Conservation (phyloP, 1,284 basidiomycete species). For the Phlebopus sp. region DNA sequence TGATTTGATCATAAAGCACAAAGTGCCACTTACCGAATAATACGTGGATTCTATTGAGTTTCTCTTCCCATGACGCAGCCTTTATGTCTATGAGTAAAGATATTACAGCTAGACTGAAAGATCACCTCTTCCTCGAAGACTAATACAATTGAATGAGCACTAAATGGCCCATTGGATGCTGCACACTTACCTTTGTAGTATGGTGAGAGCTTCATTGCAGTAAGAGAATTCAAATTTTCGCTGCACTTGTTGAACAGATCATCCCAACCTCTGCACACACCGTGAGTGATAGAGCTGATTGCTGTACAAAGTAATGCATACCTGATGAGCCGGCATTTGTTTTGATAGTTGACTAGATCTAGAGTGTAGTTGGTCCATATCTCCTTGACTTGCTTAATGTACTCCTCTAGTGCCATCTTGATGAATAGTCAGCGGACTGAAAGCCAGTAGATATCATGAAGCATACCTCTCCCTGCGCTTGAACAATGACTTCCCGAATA, state of each 20-base stretch:
- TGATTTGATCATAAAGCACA: neutral
- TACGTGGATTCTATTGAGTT: slow-evolving; percentile 91
- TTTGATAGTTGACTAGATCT: slow-evolving; percentile 98
- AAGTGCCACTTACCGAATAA: slow-evolving; percentile 71
- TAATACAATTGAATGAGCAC: slow-evolving; percentile 29
- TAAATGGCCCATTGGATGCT: neutral
- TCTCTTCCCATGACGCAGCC: slow-evolving; percentile 92
- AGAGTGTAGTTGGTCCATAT: slow-evolving; percentile 95
- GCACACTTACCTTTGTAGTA: slow-evolving; percentile 81
- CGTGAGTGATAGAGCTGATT: slow-evolving; percentile 14
- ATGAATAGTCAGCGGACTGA: slow-evolving; percentile 4
- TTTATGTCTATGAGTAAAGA: slow-evolving; percentile 29
- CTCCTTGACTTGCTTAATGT: slow-evolving; percentile 94
- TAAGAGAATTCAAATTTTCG: slow-evolving; percentile 94
- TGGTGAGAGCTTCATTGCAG: slow-evolving; percentile 96
- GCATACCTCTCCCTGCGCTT: slow-evolving; percentile 94
- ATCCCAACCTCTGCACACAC: slow-evolving; percentile 83
- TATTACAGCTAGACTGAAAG: neutral
- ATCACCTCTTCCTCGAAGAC: slow-evolving; percentile 89
- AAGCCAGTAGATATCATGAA: neutral
- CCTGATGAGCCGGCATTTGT: slow-evolving; percentile 95
- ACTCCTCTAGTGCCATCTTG: slow-evolving; percentile 91
- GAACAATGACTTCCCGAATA: slow-evolving; percentile 94
- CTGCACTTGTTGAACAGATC: slow-evolving; percentile 96
- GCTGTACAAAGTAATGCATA: slow-evolving; percentile 31